Evolutionary conservation across 176 grass and related monocot genomes (phyloP).

Genomic region (Phyllostachys edulis): DNA sequence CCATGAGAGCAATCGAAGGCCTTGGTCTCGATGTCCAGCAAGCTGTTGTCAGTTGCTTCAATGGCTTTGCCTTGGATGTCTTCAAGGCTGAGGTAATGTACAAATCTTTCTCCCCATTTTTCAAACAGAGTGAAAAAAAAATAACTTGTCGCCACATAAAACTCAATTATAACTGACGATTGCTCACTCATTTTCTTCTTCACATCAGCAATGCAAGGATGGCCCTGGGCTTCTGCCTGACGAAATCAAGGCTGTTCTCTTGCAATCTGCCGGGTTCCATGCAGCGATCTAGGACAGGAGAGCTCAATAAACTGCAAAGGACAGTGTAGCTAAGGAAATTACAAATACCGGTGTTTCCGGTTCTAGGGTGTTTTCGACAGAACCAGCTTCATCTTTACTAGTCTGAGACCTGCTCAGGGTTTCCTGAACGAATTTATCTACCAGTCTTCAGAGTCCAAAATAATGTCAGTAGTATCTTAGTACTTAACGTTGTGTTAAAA

Average conservation of each 20-base stretch:
- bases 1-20: conserved; percentile 83
- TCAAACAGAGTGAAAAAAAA: neutral
- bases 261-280: conserved; percentile 72
- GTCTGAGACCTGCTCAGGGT: conserved; percentile 1
- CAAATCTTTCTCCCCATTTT: neutral
- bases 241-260: conserved; percentile 85
- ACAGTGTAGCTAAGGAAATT: conserved; percentile 32
- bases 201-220: conserved; percentile 82
- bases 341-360: neutral
- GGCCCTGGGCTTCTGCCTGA: conserved; percentile 68
- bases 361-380: neutral
- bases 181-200: neutral
- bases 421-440: neutral
- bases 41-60: conserved; percentile 97
- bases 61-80: conserved; percentile 83
- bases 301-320: neutral
- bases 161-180: neutral
- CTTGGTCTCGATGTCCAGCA: conserved; percentile 94
- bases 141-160: neutral
- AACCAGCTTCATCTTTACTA: conserved; percentile 14
- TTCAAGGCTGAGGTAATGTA: conserved; percentile 88
- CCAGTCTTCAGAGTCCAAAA: conserved; percentile 26
- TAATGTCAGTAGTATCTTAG: conserved; percentile 22
- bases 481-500: conserved; percentile 11
- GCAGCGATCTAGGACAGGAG: conserved; percentile 32